Evolutionary conservation across 73 alveolate genomes (phyloP).

Genomic region (Paraurostyla sp.): DNA sequence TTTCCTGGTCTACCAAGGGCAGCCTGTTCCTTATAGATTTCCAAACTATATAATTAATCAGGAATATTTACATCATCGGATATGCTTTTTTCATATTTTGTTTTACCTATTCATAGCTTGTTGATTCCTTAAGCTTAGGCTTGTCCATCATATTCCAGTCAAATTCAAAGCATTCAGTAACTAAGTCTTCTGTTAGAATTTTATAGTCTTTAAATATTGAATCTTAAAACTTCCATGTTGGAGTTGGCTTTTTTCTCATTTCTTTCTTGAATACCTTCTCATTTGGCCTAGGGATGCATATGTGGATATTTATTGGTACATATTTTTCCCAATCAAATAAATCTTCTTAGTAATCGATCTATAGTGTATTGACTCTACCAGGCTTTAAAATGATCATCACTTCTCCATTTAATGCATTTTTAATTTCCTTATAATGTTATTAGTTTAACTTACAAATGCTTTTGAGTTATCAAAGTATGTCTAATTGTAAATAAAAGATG

Average conservation of each 20-base stretch:
- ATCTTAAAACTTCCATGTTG: constrained; percentile 75
- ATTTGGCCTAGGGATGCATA: constrained; percentile 46
- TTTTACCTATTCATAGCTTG: constrained; percentile 44
- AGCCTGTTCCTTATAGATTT: constrained; percentile 54
- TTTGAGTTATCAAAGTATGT: constrained; percentile 7
- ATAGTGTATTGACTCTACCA: constrained; percentile 5
- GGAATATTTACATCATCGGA: constrained; percentile 46
- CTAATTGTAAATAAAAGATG: constrained; percentile 9
- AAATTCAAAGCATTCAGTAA: constrained; percentile 85
- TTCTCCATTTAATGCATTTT: not conserved
- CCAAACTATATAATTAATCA: not conserved
- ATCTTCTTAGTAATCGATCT: not conserved
- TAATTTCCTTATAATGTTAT: not conserved
- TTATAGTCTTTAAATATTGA: constrained; percentile 74
- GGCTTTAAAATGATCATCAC: not conserved
- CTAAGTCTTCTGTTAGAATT: constrained; percentile 71
- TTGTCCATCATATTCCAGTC: constrained; percentile 82
- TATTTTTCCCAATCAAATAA: constrained; percentile 32
- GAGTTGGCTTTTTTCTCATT: constrained; percentile 42
- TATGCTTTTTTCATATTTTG: constrained; percentile 39
- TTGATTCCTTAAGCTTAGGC: constrained; percentile 70
- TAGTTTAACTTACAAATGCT: not conserved
- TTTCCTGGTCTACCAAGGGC: constrained; percentile 57
- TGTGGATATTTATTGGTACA: constrained; percentile 11
- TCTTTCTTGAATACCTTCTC: constrained; percentile 43